Evolutionary conservation across 768 basidiomycete species (phyloP).

Genomic region (Xerocomellus chrysenteron): DNA sequence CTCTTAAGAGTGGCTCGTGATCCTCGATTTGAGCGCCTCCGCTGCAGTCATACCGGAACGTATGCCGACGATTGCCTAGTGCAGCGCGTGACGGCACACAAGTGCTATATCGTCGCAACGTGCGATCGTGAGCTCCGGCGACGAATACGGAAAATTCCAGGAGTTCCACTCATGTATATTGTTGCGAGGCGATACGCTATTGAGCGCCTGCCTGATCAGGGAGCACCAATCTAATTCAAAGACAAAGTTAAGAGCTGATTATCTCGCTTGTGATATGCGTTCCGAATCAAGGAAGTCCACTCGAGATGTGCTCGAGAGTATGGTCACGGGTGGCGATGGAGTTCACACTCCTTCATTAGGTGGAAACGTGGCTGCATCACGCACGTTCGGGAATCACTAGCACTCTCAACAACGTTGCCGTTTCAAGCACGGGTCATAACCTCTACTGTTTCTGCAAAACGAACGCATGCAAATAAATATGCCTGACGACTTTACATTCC

Average conservation of each 20-base stretch:
- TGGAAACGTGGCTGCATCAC: neutral
- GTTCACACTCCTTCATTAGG: no score
- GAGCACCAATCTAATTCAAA: constrained; percentile 57
- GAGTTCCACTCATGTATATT: constrained; percentile 97
- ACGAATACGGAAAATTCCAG: constrained; percentile 88
- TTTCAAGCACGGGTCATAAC: no score
- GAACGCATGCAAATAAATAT: neutral
- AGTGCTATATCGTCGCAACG: constrained; percentile 96
- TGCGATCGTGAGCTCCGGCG: constrained; percentile 94
- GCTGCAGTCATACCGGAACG: constrained; percentile 92
- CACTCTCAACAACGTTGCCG: no score
- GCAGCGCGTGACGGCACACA: constrained; percentile 91
- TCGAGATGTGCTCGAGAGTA: neutral
- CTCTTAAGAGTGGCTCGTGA: constrained; percentile 89
- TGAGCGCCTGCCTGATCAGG: constrained; percentile 92
- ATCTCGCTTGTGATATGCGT: neutral
- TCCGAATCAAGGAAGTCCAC: neutral
- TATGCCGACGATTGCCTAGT: constrained; percentile 99
- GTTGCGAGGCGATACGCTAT: constrained; percentile 90
- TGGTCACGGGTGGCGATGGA: no score
- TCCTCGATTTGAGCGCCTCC: constrained; percentile 91
- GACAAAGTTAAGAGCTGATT: neutral
- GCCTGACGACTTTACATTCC: constrained; percentile 11
- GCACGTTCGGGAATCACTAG: no score
- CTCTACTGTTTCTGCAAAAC: neutral